Evolutionary conservation across 345 rosid genomes (phyloP).

Genomic region (Lepidium sativum): DNA sequence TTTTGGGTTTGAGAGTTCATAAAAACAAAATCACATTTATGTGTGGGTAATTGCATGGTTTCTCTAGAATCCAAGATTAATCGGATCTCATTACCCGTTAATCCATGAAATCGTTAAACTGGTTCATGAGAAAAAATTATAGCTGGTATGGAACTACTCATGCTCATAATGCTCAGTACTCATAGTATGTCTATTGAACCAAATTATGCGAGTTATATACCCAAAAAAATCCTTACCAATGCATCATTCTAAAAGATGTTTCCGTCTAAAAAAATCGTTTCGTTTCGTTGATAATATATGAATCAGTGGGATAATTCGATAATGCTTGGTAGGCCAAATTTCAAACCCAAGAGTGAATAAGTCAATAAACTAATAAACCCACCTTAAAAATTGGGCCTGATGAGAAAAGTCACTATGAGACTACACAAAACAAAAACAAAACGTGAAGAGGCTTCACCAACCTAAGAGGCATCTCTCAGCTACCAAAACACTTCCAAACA

Average conservation of each 20-base stretch:
- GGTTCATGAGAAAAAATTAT: too few relatives aligned
- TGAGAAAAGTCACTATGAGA: not conserved
- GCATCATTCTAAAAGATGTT: not conserved
- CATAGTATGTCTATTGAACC: too few relatives aligned
- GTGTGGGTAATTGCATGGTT: too few relatives aligned
- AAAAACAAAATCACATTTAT: too few relatives aligned
- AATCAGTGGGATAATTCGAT: not conserved
- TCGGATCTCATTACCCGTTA: too few relatives aligned
- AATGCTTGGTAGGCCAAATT: not conserved
- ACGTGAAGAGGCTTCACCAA: slow-evolving; percentile 25
- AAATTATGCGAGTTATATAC: too few relatives aligned
- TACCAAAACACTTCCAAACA: slow-evolving; percentile 5
- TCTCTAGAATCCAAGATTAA: too few relatives aligned
- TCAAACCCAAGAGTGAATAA: not conserved
- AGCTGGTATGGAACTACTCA: too few relatives aligned
- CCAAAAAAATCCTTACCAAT: too few relatives aligned
- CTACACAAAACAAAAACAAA: slow-evolving; percentile 4
- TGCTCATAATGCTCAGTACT: too few relatives aligned
- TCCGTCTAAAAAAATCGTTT: not conserved
- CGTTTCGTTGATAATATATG: not conserved
- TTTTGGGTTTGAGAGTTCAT: too few relatives aligned
- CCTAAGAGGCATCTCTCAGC: slow-evolving; percentile 12
- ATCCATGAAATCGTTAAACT: too few relatives aligned
- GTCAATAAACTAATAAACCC: not conserved
- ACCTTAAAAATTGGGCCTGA: not conserved